Conservation (phyloP, 139 green algal species). For the Chlorella sp. region DNA sequence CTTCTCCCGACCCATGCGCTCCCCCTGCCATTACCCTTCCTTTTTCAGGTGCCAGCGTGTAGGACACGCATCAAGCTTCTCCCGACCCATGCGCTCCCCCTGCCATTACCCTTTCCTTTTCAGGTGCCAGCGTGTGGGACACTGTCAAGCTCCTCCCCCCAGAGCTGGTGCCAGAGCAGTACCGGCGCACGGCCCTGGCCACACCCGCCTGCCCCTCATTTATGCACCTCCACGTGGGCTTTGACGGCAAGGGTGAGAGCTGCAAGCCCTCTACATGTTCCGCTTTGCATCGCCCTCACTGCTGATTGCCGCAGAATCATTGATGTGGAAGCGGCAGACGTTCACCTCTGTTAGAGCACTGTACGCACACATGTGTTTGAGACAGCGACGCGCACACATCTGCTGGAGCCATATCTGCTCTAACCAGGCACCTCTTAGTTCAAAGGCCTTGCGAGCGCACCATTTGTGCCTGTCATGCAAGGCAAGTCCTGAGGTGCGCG, state of each 20-base stretch:
- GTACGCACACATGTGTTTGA: no score
- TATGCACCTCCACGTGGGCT: slow-evolving; percentile 96
- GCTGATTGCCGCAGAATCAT: no score
- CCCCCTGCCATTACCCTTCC: not conserved
- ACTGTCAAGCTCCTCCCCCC: slow-evolving; percentile 73
- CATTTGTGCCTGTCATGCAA: no score
- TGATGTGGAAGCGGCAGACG: no score
- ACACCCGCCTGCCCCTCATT: slow-evolving; percentile 80
- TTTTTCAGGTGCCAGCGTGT: not conserved
- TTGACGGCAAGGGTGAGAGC: slow-evolving; percentile 70
- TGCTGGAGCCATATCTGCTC: no score
- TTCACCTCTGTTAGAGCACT: no score
- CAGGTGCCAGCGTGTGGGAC: slow-evolving; percentile 80
- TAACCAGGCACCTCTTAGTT: no score
- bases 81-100: not conserved
- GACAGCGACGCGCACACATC: no score
- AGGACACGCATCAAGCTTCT: not conserved
- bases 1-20: not conserved
- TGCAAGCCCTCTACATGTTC: slow-evolving; percentile 48
- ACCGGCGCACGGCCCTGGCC: slow-evolving; percentile 20
- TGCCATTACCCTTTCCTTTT: not conserved
- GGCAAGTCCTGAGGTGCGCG: no score
- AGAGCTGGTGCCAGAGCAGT: slow-evolving; percentile 34
- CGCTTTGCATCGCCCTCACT: not conserved
- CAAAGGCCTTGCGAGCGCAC: no score